Conservation (phyloP, 2,329 filamentous ascomycete species). For the Arachnopeziza araneosa region DNA sequence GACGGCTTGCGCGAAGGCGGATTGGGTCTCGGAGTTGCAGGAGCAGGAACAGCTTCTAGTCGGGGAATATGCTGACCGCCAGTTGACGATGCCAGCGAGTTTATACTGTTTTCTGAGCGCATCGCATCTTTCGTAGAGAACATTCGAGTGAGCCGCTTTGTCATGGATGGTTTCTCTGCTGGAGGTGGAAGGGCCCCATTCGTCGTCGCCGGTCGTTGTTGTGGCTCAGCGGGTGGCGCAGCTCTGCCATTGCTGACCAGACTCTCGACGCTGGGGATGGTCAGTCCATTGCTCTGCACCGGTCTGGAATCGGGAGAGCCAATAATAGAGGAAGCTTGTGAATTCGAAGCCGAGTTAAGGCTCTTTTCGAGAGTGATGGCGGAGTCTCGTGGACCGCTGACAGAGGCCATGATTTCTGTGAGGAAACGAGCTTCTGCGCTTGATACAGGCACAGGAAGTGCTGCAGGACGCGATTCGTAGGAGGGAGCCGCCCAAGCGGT, state of each 20-base stretch:
- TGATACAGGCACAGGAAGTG: slow-evolving; percentile 1
- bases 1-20: slow-evolving; percentile 41
- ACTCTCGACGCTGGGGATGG: slow-evolving; percentile 24
- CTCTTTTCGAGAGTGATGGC: slow-evolving; percentile 16
- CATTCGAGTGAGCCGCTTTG: slow-evolving; percentile 60
- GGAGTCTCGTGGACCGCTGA: slow-evolving; percentile 20
- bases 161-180: slow-evolving; percentile 53
- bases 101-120: slow-evolving; percentile 22
- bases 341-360: slow-evolving; percentile 21
- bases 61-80: slow-evolving; percentile 27
- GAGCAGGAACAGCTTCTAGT: slow-evolving; percentile 13
- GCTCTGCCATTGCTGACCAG: slow-evolving; percentile 24
- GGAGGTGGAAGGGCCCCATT: slow-evolving; percentile 10
- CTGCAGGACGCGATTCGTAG: slow-evolving; percentile 3
- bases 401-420: slow-evolving; percentile 24
- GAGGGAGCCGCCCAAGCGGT: slow-evolving; percentile 17
- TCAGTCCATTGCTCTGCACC: slow-evolving; percentile 19
- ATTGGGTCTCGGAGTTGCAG: slow-evolving; percentile 30
- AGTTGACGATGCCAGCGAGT: slow-evolving; percentile 14
- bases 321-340: slow-evolving; percentile 22
- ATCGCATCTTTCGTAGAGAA: slow-evolving; percentile 52
- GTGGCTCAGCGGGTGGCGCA: slow-evolving; percentile 28
- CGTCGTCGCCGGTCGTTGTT: slow-evolving; percentile 15
- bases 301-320: slow-evolving; percentile 24
- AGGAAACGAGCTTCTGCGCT: slow-evolving; percentile 2